Percentiles rank a stretch among this genome's conserved stretches.
Conservation (phyloP, 345 rosid genomes). For the Eucalyptus globulus region DNA sequence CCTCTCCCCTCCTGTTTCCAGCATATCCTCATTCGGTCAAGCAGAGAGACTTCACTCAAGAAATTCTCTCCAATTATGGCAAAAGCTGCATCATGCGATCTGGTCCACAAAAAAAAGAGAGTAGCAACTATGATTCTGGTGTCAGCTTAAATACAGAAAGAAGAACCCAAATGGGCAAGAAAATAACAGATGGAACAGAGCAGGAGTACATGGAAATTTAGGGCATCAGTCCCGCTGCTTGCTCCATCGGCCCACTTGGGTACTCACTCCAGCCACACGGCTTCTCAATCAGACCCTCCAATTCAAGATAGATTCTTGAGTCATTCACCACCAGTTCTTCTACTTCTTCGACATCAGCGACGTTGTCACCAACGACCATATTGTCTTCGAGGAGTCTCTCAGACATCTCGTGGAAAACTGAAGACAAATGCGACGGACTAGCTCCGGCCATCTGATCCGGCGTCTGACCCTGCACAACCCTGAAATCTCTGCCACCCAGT, state of each 20-base stretch:
- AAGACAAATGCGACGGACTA: neutral
- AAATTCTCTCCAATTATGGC: neutral
- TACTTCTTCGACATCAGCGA: neutral
- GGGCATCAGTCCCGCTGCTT: neutral
- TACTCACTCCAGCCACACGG: constrained; percentile 8
- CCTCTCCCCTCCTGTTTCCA: neutral
- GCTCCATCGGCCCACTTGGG: constrained; percentile 10
- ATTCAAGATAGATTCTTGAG: constrained; percentile 13
- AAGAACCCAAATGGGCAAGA: neutral
- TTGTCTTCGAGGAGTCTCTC: constrained; percentile 3
- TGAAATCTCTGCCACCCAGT: neutral
- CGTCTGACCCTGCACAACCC: neutral
- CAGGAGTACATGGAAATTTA: neutral
- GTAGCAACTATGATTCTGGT: neutral
- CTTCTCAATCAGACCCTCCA: constrained; percentile 24
- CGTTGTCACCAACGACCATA: neutral
- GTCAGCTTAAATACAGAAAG: neutral
- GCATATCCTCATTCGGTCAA: neutral
- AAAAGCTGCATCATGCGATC: neutral
- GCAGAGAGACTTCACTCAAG: neutral
- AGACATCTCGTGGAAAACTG: neutral
- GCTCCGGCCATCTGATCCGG: neutral
- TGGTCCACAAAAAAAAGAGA: neutral
- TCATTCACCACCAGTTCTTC: constrained; percentile 1
- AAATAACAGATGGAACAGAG: neutral